A percentile compares a stretch with the other conserved stretches of the same genome.
phyloP scores from a whole-genome alignment of 345 rosid genomes.

The Noccaea bulbosa region DNA sequence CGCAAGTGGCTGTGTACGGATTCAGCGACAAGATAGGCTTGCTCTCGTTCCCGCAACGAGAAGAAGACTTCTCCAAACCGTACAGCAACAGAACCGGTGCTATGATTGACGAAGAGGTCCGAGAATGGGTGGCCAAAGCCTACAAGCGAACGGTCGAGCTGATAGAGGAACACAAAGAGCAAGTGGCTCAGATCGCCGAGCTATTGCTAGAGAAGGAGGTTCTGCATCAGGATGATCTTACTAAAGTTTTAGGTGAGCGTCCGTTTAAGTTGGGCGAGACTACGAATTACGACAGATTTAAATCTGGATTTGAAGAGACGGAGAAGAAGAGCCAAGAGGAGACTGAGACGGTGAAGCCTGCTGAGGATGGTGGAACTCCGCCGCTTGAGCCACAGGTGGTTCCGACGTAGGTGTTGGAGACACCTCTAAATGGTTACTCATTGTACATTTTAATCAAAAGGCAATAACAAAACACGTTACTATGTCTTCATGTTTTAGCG shows the following conservation, averaged over 20 bases:
- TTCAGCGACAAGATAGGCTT: conserved; percentile 96
- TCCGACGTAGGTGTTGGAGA: conserved; percentile 51
- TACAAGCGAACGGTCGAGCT: conserved; percentile 63
- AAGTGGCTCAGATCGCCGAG: conserved; percentile 83
- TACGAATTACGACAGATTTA: conserved; percentile 77
- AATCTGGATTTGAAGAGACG: conserved; percentile 64
- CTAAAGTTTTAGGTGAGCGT: conserved; percentile 75
- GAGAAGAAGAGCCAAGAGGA: conserved; percentile 40
- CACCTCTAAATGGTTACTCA: neutral
- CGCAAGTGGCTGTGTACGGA: conserved; percentile 95
- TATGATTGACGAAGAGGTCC: conserved; percentile 77
- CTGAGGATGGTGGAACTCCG: conserved; percentile 56
- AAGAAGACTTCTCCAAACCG: conserved; percentile 84
- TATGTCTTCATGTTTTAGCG: conserved; percentile 30
- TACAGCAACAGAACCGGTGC: conserved; percentile 93
- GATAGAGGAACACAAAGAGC: conserved; percentile 80
- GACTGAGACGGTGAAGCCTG: conserved; percentile 35
- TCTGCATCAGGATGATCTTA: conserved; percentile 80
- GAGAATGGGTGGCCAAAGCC: conserved; percentile 89
- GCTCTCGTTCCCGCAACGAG: conserved; percentile 87
- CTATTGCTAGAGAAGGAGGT: conserved; percentile 85
- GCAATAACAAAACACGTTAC: conserved; percentile 24
- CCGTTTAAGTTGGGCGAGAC: conserved; percentile 70
- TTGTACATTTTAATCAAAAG: conserved; percentile 33
- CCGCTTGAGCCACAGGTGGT: conserved; percentile 70